These are phyloP conservation scores for Rubus idaeus DNA, from an alignment of 306 rosid species.

Conservation along the genomic window DNA sequence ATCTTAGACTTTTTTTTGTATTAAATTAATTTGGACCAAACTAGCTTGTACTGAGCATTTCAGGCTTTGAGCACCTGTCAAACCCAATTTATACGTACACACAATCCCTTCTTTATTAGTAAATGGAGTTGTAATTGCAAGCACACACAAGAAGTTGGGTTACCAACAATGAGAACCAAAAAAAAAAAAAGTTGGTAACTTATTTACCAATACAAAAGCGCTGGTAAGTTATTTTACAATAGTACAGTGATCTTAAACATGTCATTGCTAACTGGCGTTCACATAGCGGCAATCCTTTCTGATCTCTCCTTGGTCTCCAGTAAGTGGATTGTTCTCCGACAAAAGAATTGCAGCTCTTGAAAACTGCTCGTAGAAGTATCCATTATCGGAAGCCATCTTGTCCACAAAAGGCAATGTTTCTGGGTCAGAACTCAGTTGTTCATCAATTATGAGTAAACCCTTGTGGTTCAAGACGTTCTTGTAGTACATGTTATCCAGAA, in stretches of 20 bases:
- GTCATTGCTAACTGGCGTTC: slow-evolving; percentile 30
- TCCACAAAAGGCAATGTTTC: slow-evolving; percentile 59
- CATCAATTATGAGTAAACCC: slow-evolving; percentile 67
- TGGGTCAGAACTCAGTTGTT: slow-evolving; percentile 58
- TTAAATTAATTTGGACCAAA: neutral
- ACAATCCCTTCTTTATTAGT: neutral
- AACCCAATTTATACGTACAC: neutral
- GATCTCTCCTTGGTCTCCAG: slow-evolving; percentile 56
- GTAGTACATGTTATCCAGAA: slow-evolving; percentile 73
- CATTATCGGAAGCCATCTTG: slow-evolving; percentile 68
- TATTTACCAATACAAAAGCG: neutral
- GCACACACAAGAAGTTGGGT: neutral
- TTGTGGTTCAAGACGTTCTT: slow-evolving; percentile 60
- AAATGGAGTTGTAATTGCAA: neutral
- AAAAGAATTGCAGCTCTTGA: slow-evolving; percentile 52
- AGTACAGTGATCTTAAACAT: neutral
- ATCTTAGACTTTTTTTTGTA: neutral
- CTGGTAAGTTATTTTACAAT: neutral
- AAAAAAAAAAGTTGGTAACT: neutral
- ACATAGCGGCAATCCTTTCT: slow-evolving; percentile 75
- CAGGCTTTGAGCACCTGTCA: no score
- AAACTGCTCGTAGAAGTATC: slow-evolving; percentile 67
- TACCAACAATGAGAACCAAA: neutral
- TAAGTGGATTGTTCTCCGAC: slow-evolving; percentile 70
- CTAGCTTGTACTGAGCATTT: neutral